Percentiles rank a stretch among this genome's conserved stretches.
phyloP scores from a whole-genome alignment of 176 grass and related monocot species.

The sorghum (Sorghum bicolor) region DNA sequence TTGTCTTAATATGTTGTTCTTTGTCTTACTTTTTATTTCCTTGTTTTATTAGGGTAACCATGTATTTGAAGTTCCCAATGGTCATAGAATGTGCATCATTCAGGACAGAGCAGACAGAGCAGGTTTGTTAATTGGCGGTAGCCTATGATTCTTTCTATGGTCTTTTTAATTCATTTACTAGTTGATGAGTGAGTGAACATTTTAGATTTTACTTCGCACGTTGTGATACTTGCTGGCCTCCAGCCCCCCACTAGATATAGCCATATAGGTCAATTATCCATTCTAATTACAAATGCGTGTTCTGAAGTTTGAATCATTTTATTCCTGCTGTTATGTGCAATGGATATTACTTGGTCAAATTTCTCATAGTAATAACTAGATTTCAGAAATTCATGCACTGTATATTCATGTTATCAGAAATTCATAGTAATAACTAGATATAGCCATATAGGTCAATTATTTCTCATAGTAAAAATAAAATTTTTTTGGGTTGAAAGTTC shows the following conservation, averaged over 20 bases:
- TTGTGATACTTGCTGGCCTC: neutral
- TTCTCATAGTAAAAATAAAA: neutral
- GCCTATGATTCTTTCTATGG: neutral
- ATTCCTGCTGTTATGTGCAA: conserved; percentile 2
- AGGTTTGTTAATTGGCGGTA: conserved; percentile 41
- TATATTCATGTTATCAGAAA: too few species aligned
- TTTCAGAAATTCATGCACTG: neutral
- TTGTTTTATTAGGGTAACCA: conserved; percentile 68
- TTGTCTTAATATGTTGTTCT: neutral
- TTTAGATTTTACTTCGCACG: neutral
- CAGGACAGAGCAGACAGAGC: conserved; percentile 48
- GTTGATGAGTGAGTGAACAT: neutral
- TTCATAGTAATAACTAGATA: neutral
- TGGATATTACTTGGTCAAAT: neutral
- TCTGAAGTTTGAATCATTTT: conserved; percentile 4
- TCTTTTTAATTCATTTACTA: neutral
- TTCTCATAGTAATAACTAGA: neutral
- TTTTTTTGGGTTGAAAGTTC: neutral
- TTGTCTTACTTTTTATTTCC: conserved; percentile 19
- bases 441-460: neutral
- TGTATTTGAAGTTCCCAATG: conserved; percentile 82
- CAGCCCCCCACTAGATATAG: neutral
- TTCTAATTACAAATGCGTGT: neutral
- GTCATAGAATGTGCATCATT: conserved; percentile 68
- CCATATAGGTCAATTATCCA: neutral